Conservation (phyloP, 2,329 filamentous ascomycete genomes). For the Kalaharituber pfeilii region DNA sequence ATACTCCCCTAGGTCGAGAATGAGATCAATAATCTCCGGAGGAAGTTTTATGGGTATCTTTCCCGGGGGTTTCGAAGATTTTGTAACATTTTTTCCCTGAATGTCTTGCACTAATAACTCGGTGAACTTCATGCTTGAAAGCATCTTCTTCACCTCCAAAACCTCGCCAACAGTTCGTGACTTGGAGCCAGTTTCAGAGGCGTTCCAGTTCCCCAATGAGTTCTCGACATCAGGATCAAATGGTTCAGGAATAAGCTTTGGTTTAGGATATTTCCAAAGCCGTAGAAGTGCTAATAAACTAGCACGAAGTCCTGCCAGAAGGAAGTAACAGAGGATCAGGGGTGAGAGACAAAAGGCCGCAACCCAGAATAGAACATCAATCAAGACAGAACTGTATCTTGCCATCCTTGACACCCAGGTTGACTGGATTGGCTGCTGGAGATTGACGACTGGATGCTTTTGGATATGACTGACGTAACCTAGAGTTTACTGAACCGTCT, state of each 20-base stretch:
- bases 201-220: neutral
- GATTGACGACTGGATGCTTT: neutral
- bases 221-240: neutral
- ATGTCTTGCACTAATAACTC: neutral
- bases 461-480: neutral
- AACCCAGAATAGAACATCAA: neutral
- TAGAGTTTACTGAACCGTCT: neutral
- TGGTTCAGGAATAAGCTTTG: neutral
- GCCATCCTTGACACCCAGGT: neutral
- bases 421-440: neutral
- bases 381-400: neutral
- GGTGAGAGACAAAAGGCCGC: neutral
- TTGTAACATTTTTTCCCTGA: neutral
- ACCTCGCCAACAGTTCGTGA: neutral
- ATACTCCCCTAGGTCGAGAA: neutral
- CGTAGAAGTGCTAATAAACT: neutral
- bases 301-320: neutral
- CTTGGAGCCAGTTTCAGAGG: neutral
- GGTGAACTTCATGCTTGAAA: neutral
- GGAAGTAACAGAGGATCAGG: neutral
- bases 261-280: neutral
- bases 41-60: neutral
- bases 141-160: neutral
- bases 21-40: neutral
- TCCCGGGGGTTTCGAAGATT: neutral